A percentile compares a stretch with the other conserved stretches of the same genome.
These are phyloP conservation scores for Quercus tomentella DNA, from an alignment of 331 rosid species.

Conservation along the genomic window DNA sequence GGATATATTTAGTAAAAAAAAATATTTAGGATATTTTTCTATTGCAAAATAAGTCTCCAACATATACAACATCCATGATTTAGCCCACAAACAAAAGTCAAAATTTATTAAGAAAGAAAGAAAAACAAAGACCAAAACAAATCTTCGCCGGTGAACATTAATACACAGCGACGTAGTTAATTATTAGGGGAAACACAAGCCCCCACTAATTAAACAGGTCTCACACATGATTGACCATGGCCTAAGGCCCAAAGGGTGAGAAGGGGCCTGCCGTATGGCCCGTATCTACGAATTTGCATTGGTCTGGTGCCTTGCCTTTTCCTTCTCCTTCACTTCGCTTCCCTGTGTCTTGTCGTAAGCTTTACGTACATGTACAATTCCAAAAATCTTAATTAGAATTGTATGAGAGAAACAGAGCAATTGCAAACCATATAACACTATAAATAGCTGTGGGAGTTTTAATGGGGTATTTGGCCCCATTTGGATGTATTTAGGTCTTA, in stretches of 20 bases:
- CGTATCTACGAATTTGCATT: not conserved
- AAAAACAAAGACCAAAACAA: no score
- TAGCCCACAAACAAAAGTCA: not conserved
- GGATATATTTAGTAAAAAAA: no score
- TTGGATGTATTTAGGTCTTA: no score
- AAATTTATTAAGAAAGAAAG: not conserved
- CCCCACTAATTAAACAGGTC: not conserved
- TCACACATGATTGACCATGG: not conserved
- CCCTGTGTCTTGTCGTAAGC: conserved; percentile 79
- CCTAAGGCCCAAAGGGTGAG: not conserved
- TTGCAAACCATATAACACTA: not conserved
- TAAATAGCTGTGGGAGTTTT: not conserved
- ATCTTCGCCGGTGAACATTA: not conserved
- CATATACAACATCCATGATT: not conserved
- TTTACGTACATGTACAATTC: conserved; percentile 5
- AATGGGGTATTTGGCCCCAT: not conserved
- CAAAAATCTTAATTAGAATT: not conserved
- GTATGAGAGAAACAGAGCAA: not conserved
- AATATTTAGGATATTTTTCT: no score
- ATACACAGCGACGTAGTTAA: not conserved
- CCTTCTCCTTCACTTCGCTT: conserved; percentile 89
- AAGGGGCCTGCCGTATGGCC: no score
- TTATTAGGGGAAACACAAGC: not conserved
- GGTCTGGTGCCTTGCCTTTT: conserved; percentile 50
- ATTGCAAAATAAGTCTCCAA: no score